Percentiles rank a stretch among this genome's conserved stretches.
phyloP scores from a whole-genome alignment of 1,284 basidiomycete genomes.

The Ceratobasidium sp. region DNA sequence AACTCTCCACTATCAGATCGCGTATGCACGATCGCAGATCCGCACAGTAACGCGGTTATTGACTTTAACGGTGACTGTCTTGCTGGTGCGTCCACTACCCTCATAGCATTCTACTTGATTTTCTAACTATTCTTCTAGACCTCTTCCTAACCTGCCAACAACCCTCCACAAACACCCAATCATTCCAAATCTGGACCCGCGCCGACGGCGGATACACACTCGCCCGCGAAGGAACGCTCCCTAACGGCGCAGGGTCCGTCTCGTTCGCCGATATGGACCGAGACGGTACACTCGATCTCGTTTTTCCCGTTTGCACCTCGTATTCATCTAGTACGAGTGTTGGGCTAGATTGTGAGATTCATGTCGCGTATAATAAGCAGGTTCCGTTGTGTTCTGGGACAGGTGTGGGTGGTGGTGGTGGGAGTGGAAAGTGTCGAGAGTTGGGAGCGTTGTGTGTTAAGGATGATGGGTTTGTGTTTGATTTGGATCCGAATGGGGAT shows the following conservation, averaged over 20 bases:
- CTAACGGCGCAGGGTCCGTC: constrained; percentile 82
- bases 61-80: constrained; percentile 97
- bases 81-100: constrained; percentile 70
- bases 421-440: constrained; percentile 77
- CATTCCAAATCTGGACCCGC: constrained; percentile 94
- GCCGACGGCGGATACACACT: constrained; percentile 77
- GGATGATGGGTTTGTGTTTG: constrained; percentile 86
- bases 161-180: constrained; percentile 64
- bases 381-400: constrained; percentile 78
- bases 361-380: constrained; percentile 95
- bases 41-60: constrained; percentile 95
- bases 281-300: constrained; percentile 96
- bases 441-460: constrained; percentile 86
- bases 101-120: neutral
- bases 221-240: constrained; percentile 77
- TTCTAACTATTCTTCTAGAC: constrained; percentile 65
- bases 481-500: constrained; percentile 64
- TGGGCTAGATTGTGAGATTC: constrained; percentile 84
- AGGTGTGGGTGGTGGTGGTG: constrained; percentile 62
- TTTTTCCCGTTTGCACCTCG: constrained; percentile 87
- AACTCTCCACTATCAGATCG: constrained; percentile 72
- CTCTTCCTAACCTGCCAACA: constrained; percentile 91
- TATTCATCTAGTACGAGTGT: constrained; percentile 77
- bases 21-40: constrained; percentile 81
- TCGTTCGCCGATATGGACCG: constrained; percentile 96